Base-by-base conservation (phyloP, 2,329 filamentous ascomycete genomes). In the Aspergillus sp. region DNA sequence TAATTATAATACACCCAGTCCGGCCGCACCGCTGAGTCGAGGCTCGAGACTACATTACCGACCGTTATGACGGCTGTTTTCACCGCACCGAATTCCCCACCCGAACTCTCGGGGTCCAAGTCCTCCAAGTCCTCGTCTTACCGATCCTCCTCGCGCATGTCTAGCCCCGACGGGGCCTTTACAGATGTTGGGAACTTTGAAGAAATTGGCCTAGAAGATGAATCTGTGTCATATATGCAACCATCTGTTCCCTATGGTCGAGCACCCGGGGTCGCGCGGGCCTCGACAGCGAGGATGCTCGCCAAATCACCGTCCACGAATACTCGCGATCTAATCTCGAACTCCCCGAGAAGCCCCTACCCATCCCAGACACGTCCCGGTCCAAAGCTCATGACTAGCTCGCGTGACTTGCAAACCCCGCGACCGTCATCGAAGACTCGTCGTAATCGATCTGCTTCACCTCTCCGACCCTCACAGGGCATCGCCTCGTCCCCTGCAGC, bases 101-200 rank as follows among this genome's bases (percentile, higher is more conserved):
- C 89, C 60, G 90, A 91, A 68, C 86, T 96, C 77, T 91, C 89
- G 62, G 83, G 82, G 64, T 96, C 91, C 59, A 96, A 93, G 75
- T 95, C 91, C 61, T 96, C 91, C 63, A 96, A 95, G 76, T 92
- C 91, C 26, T 96, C 91, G 5, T 96, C 91, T 49, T 89, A 93
- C 68, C 89, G 88, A 66, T 96, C 92, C 38, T 87, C 89, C 56
- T 87, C 85, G 60, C 89, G 87, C 52, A 79, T 85, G 67, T 89
- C 91, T 67, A 89, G 90, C 65, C 74, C 77, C 24, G 86, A 88
- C 68, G 85, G 82, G 64, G 82, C 86, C 50, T 78, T 90, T 45
- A 82, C 86, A 52, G 90, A 96, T 69, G 84, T 89, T 57, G 87
- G 86, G 62, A 87, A 97, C 72, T 97, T 97, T 68, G 93, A 98